phyloP scores from a whole-genome alignment of 495 filamentous ascomycete genomes.

The Chaetomium fimeti region DNA sequence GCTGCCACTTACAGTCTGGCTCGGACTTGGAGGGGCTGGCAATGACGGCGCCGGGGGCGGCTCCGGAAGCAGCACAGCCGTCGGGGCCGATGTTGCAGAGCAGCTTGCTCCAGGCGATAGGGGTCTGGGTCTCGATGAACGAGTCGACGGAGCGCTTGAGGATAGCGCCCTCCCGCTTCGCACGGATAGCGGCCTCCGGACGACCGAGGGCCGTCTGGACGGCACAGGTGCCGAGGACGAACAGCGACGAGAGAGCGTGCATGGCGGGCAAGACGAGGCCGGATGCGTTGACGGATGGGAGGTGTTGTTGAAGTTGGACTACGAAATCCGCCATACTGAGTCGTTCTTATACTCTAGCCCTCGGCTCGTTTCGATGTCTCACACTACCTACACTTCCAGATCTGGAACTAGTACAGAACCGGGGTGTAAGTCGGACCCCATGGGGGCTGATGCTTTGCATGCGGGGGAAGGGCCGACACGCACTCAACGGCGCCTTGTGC shows the following conservation, averaged over 20 bases:
- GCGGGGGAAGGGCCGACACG: constrained; percentile 22
- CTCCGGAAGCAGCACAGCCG: constrained; percentile 50
- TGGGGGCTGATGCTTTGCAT: neutral
- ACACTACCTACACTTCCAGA: neutral
- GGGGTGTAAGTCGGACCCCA: neutral
- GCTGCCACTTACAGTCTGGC: constrained; percentile 57
- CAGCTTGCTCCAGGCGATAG: constrained; percentile 52
- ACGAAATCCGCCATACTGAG: constrained; percentile 27
- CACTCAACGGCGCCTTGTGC: neutral
- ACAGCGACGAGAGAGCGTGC: constrained; percentile 44
- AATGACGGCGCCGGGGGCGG: constrained; percentile 56
- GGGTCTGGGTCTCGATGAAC: constrained; percentile 57
- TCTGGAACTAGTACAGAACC: neutral
- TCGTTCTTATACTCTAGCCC: constrained; percentile 25
- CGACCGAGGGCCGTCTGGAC: constrained; percentile 48
- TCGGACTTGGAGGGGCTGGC: constrained; percentile 58
- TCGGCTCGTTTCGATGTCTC: neutral
- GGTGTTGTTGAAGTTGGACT: constrained; percentile 17
- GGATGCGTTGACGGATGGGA: constrained; percentile 29
- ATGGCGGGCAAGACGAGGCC: constrained; percentile 45
- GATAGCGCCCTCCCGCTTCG: constrained; percentile 41
- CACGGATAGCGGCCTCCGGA: constrained; percentile 33
- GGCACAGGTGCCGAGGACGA: constrained; percentile 48
- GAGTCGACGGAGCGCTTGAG: constrained; percentile 49
- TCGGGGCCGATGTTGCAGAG: constrained; percentile 60